Conservation (phyloP, 2,329 filamentous ascomycete genomes). For the Tolypocladium guangdongense region DNA sequence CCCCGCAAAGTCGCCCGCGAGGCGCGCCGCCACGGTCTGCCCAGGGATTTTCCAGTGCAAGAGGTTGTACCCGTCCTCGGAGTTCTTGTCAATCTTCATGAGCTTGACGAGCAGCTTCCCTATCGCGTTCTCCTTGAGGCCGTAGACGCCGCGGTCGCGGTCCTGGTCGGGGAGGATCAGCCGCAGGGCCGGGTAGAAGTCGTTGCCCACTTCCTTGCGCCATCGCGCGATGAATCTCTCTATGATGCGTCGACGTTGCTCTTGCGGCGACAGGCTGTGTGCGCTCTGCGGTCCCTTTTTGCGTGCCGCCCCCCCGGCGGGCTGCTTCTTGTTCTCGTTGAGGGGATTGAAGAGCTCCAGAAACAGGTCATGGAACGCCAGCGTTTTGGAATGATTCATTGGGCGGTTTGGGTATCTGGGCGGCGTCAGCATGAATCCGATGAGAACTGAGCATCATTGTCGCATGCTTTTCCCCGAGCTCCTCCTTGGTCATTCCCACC, state of each 20-base stretch:
- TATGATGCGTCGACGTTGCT: slow-evolving; percentile 71
- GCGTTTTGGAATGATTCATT: slow-evolving; percentile 65
- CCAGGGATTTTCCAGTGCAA: slow-evolving; percentile 89
- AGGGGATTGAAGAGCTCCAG: slow-evolving; percentile 70
- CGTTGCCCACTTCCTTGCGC: slow-evolving; percentile 78
- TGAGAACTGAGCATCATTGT: neutral
- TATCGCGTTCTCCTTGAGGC: slow-evolving; percentile 84
- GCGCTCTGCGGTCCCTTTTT: slow-evolving; percentile 51
- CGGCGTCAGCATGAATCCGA: neutral
- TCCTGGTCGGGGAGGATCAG: slow-evolving; percentile 91
- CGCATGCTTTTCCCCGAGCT: slow-evolving; percentile 33
- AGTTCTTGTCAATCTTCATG: slow-evolving; percentile 83
- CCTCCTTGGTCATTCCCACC: slow-evolving; percentile 25
- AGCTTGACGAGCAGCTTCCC: slow-evolving; percentile 85
- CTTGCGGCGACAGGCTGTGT: slow-evolving; percentile 56
- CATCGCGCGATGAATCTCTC: slow-evolving; percentile 77
- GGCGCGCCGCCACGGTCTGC: slow-evolving; percentile 46
- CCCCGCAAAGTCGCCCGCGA: slow-evolving; percentile 86
- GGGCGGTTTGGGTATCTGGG: slow-evolving; percentile 73
- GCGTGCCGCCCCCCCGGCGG: slow-evolving; percentile 41
- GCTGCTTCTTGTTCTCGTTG: slow-evolving; percentile 68
- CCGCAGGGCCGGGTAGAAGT: slow-evolving; percentile 87
- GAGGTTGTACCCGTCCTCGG: slow-evolving; percentile 76
- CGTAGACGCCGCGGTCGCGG: slow-evolving; percentile 83
- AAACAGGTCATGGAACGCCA: slow-evolving; percentile 74